Evolutionary conservation across 2,329 filamentous ascomycete species (phyloP).

Genomic region (Hymenotorrendiella dingleyae): DNA sequence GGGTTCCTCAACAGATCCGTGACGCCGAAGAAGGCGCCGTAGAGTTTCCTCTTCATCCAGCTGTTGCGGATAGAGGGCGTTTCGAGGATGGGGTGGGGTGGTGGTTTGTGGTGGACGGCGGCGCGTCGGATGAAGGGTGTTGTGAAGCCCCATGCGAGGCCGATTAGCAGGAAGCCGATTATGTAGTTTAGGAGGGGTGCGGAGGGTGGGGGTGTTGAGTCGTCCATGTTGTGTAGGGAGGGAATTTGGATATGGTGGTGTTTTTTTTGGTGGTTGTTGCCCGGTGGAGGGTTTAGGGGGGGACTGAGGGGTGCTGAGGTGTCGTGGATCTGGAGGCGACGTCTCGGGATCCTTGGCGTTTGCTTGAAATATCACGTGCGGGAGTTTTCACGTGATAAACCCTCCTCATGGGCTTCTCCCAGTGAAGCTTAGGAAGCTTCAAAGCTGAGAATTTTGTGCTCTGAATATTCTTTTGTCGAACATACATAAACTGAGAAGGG

Average conservation of each 20-base stretch:
- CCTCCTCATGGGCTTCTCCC: too few relatives aligned
- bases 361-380: too few relatives aligned
- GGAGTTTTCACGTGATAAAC: too few relatives aligned
- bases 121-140: constrained; percentile 88
- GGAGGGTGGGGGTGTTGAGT: background rate
- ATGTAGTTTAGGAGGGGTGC: constrained; percentile 66
- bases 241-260: too few relatives aligned
- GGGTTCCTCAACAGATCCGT: constrained; percentile 74
- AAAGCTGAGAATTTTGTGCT: too few relatives aligned
- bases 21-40: constrained; percentile 66
- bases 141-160: constrained; percentile 87
- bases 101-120: constrained; percentile 66
- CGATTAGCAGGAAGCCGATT: constrained; percentile 83
- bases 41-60: constrained; percentile 56
- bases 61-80: constrained; percentile 46
- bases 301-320: constrained; percentile 2
- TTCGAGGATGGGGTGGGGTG: constrained; percentile 49
- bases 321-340: too few relatives aligned
- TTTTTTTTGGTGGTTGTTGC: too few relatives aligned
- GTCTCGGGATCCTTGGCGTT: too few relatives aligned
- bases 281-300: too few relatives aligned
- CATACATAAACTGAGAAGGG: too few relatives aligned
- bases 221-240: background rate
- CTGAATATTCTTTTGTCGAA: too few relatives aligned
- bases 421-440: too few relatives aligned